Base-by-base conservation (phyloP, 1,139 yeast species). In the Eremothecium coryli region DNA sequence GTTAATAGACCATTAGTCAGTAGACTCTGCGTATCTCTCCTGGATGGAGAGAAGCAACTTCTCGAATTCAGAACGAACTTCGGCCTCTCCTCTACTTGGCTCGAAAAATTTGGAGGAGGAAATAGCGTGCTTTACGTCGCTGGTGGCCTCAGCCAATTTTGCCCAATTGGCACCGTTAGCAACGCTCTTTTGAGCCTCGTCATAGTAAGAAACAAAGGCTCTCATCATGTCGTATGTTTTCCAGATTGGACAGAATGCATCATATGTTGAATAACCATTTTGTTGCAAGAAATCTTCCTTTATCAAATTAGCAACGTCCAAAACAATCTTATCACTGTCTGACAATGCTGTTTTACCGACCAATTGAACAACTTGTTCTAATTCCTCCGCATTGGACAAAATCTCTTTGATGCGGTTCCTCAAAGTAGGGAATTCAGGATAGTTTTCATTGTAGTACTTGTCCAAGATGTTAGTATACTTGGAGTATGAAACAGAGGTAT, bases 201-300 rank as follows among this genome's bases (percentile, higher is more conserved):
- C 96, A 57, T 82, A 77, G 65, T 90, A 90, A 28, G 86, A 65
- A 43, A 86, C 76, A 54, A 90, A 90, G 15, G 90, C 80, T 64
- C 82, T 85, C 96, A 90, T 86, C 98, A 90, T 90, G 60, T 85
- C 93, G 53, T 75, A 81, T 38, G 99, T 90, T 72, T 90, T 90
- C 98, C 98, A 90, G 56, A 90, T 82, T 50, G 99, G 99, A 68
- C 99, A 90, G 80, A 86, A 90, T 33, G 94, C 95, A 66, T 90
- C 99, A 60, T 93, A 90, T 35, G 94, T 69, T 28, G 97, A 90
- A 67, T 93, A 90, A 67, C 99, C 99, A 63, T 90, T 90, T 69
- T 90, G 99, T 69, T 90, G 99, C 61, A 90, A 73, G 76, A 90
- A 90, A 66, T 90, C 98, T 65, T 90, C 98, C 66, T 90, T 90